Evolutionary conservation across 331 rosid species (phyloP).

Genomic region (Quercus lobata): DNA sequence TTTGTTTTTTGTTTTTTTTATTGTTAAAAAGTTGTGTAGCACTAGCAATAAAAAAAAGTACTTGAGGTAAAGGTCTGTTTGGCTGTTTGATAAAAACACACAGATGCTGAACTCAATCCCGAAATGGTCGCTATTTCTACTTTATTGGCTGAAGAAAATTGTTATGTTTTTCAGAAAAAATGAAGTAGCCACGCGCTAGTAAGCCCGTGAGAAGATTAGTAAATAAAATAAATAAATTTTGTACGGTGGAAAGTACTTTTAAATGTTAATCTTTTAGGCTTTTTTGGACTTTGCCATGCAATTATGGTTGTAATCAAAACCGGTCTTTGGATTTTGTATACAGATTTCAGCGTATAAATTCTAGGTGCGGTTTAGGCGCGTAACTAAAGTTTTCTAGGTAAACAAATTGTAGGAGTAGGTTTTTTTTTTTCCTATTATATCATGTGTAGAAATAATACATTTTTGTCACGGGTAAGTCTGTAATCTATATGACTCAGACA

Average conservation of each 20-base stretch:
- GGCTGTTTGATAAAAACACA: conserved; percentile 18
- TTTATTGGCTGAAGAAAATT: conserved; percentile 1
- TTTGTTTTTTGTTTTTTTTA: neutral
- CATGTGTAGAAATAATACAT: too few relatives aligned
- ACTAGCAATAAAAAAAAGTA: neutral
- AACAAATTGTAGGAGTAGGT: neutral
- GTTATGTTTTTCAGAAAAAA: neutral
- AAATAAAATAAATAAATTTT: neutral
- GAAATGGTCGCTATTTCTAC: conserved; percentile 24
- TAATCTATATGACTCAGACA: too few relatives aligned
- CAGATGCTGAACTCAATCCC: conserved; percentile 44
- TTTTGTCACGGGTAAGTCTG: too few relatives aligned
- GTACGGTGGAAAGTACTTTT: neutral
- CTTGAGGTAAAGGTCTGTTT: conserved; percentile 2
- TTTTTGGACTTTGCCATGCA: too few relatives aligned
- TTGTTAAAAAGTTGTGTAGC: too few relatives aligned
- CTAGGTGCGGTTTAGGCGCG: conserved; percentile 2
- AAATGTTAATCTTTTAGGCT: too few relatives aligned
- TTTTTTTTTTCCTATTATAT: neutral
- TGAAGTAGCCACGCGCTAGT: neutral
- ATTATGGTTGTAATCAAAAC: too few relatives aligned
- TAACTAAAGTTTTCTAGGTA: neutral
- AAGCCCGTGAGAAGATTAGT: neutral
- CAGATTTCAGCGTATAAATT: neutral
- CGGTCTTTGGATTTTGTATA: neutral